phyloP scores from a whole-genome alignment of 352 stramenopile genomes.

The Globisporangium iwayamae region DNA sequence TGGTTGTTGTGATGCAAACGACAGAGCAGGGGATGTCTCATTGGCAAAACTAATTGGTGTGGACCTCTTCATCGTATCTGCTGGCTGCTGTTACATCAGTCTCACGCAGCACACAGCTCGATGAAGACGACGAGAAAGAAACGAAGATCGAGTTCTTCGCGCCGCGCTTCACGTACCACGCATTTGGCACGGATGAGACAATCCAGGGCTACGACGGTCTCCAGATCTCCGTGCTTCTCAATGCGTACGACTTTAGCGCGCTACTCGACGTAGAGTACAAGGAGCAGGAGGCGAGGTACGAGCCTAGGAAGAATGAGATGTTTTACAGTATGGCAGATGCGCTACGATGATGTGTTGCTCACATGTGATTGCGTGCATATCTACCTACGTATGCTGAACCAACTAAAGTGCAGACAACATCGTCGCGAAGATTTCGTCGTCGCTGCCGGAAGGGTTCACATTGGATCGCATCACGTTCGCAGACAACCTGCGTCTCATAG shows the following conservation, averaged over 20 bases:
- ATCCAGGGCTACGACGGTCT: conserved; percentile 64
- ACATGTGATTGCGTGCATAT: too few species aligned
- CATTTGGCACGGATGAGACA: conserved; percentile 70
- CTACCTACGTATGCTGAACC: background rate
- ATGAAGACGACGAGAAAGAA: conserved; percentile 22
- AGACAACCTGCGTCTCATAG: conserved; percentile 14
- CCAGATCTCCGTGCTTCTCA: conserved; percentile 56
- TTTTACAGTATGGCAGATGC: too few species aligned
- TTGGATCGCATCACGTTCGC: conserved; percentile 43
- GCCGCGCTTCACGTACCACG: conserved; percentile 80
- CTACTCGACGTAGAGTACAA: conserved; percentile 53
- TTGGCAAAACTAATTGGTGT: background rate
- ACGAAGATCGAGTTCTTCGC: conserved; percentile 41
- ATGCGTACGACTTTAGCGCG: conserved; percentile 56
- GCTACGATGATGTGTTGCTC: too few species aligned
- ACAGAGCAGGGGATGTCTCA: background rate
- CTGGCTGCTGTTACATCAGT: conserved; percentile 24
- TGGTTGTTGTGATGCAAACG: background rate
- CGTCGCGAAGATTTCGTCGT: conserved; percentile 41
- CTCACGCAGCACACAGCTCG: conserved; percentile 29
- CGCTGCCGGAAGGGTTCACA: conserved; percentile 39
- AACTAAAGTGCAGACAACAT: conserved; percentile 45
- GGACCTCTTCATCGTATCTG: background rate
- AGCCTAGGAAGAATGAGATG: background rate
- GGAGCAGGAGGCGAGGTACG: conserved; percentile 44